Evolutionary conservation across 2,329 filamentous ascomycete species (phyloP).

Genomic region (Aureobasidium subglaciale): DNA sequence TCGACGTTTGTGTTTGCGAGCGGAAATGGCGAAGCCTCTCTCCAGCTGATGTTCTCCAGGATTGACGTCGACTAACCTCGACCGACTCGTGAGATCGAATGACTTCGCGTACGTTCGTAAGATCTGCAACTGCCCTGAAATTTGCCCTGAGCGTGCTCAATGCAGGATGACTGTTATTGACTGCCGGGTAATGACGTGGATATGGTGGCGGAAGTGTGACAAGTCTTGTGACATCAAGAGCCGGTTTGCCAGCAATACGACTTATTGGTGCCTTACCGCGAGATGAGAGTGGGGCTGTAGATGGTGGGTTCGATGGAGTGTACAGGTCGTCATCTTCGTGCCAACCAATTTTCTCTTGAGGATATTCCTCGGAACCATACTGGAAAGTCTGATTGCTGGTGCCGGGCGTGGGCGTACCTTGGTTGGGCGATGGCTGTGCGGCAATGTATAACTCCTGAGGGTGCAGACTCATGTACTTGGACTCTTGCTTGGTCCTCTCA

Average conservation of each 20-base stretch:
- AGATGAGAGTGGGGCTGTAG: conserved; percentile 1
- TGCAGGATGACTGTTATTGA: conserved; percentile 92
- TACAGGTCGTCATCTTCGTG: conserved; percentile 36
- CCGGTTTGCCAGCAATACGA: conserved; percentile 6
- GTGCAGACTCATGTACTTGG: conserved; percentile 92
- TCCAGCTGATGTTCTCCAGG: conserved; percentile 4
- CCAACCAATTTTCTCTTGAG: conserved; percentile 57
- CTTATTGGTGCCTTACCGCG: not conserved
- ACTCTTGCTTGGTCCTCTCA: conserved; percentile 79
- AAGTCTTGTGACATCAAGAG: conserved; percentile 79
- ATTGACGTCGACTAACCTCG: conserved; percentile 26
- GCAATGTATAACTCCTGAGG: conserved; percentile 64
- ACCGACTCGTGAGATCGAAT: conserved; percentile 25
- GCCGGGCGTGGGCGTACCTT: conserved; percentile 21
- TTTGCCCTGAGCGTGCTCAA: conserved; percentile 68
- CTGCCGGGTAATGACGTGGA: conserved; percentile 86
- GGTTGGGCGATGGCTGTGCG: conserved; percentile 31
- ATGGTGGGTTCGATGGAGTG: not conserved
- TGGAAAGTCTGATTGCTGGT: conserved; percentile 33
- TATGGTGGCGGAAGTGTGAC: conserved; percentile 91
- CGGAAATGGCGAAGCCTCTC: conserved; percentile 58
- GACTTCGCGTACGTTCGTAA: conserved; percentile 29
- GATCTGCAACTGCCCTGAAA: conserved; percentile 67
- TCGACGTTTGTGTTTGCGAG: conserved; percentile 66
- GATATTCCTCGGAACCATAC: conserved; percentile 54